Evolutionary conservation across 1,139 yeast species (phyloP), one percentile per base, ranked within the genome.

Genomic region (Candida pseudoviswanathii): DNA sequence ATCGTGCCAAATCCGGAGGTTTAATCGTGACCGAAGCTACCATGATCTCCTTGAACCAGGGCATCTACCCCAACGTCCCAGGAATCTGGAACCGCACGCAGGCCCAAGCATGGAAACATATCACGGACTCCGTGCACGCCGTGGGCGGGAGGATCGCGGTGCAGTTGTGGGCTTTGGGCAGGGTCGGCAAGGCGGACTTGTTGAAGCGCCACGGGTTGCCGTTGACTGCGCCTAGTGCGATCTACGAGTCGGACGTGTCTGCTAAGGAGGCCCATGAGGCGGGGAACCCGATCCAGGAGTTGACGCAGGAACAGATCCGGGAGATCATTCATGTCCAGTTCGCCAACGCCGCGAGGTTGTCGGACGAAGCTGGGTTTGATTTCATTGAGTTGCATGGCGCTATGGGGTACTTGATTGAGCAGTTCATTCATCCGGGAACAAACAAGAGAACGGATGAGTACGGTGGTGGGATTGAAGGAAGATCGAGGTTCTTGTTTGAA

Each of bases 321-420:
- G 59, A 65, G 37, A 59, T 68, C 47, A 63, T 75, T 29, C 54
- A 66, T 51, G 64, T 66, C 41, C 61, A 61, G 24, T 78, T 61
- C 54, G 70, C 65, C 1, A 54, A 56, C 3, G 81, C 82, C 7
- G 82, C 82, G 33, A 66, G 66, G 54, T 67, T 68, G 39, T 79
- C 84, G 1, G 55, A 79, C 37, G 68, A 62, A 4, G 85, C 86
- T 5, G 90, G 90, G 8, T 83, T 84, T 53, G 91, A 86, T 61
- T 83, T 84, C 54, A 76, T 86, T 32, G 89, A 86, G 64, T 61
- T 86, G 48, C 91, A 85, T 59, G 70, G 68, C 45, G 91, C 89
- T 21, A 82, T 85, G 63, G 90, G 90, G 10, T 86, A 82, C 64
- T 68, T 86, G 46, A 59, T 84, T 42, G 84, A 84, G 65, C 85